Base-by-base conservation (phyloP, 208 protist species). In the Leishmania braziliensis region DNA sequence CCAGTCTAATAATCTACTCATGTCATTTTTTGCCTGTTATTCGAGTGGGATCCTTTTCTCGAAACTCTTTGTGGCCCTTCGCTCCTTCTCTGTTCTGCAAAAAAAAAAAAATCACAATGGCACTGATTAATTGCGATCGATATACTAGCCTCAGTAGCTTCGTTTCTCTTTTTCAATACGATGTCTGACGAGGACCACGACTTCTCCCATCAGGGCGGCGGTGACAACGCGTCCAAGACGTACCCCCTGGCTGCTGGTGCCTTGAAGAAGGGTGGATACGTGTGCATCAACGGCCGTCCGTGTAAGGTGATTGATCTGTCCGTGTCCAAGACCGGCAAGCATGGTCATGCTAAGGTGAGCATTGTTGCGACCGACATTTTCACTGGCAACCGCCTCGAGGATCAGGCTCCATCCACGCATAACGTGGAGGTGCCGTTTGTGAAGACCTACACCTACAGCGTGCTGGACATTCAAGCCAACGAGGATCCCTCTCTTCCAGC, bases 321-420 rank as follows among this genome's bases (percentile, higher is more conserved):
- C 73, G 99, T 98, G 36, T 99, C 99, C 60, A 99, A 99, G 93
- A 99, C 98, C 74, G 99, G 99, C 81, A 99, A 99, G 93, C 99
- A 99, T 92, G 99, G 99, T 81, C 97, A 99, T 89, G 99, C 99
- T 51, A 99, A 99, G 94, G 98, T 99, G 65, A 95, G 99, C 85
- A 97, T 99, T 86, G 95, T 95, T 80, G 99, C 93, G 77, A 97
- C 99, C 75, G 99, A 99, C 86, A 99, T 99, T 83, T 99, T 99
- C 93, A 99, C 96, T 74, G 95, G 97, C 78, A 99, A 99, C 90
- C 99, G 99, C 90, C 96, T 99, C 80, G 99, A 99, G 92, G 98
- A 99, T 77, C 93, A 99, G 83, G 98, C 92, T 58, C 98, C 98
- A 58, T 99, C 98, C 69, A 99, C 98, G 36, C 98, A 99, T 91